Conservation (phyloP, 164 flowering plant genomes). For the Magnolia sinica region DNA sequence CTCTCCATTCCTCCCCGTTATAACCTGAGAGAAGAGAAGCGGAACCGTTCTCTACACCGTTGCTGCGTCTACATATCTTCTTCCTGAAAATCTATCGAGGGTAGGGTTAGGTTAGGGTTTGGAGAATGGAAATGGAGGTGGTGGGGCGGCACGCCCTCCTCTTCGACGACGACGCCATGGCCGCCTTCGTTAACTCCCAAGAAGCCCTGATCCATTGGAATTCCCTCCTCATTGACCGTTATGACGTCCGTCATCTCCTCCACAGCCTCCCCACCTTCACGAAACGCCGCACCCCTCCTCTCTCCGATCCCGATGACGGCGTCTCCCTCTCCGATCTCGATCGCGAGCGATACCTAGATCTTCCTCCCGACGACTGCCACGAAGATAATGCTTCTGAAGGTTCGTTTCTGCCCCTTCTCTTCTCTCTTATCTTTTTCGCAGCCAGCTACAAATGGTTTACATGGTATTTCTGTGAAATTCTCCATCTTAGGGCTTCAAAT, state of each 20-base stretch:
- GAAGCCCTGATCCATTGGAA: conserved; percentile 87
- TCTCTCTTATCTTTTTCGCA: background rate
- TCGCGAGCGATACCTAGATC: conserved; percentile 67
- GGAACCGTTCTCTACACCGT: background rate
- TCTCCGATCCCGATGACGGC: conserved; percentile 17
- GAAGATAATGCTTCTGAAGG: conserved; percentile 32
- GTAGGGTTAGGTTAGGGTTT: conserved; percentile 1
- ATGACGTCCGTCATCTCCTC: conserved; percentile 96
- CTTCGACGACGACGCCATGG: conserved; percentile 83
- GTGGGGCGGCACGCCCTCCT: conserved; percentile 82
- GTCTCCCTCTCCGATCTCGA: conserved; percentile 36
- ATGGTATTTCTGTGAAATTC: too few species aligned
- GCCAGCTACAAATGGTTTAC: background rate
- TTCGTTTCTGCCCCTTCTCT: conserved; percentile 6
- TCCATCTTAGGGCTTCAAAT: too few species aligned
- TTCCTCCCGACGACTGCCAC: conserved; percentile 33
- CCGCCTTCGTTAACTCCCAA: conserved; percentile 70
- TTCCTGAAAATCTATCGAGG: background rate
- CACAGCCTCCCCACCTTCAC: conserved; percentile 52
- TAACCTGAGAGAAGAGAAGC: background rate
- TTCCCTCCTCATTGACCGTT: conserved; percentile 82
- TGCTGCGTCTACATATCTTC: background rate
- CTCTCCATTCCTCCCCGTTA: background rate
- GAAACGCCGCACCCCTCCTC: conserved; percentile 28
- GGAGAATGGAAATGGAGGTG: conserved; percentile 58